Evolutionary conservation across 2,329 filamentous ascomycete species (phyloP).

Genomic region (Pseudopithomyces maydicus): DNA sequence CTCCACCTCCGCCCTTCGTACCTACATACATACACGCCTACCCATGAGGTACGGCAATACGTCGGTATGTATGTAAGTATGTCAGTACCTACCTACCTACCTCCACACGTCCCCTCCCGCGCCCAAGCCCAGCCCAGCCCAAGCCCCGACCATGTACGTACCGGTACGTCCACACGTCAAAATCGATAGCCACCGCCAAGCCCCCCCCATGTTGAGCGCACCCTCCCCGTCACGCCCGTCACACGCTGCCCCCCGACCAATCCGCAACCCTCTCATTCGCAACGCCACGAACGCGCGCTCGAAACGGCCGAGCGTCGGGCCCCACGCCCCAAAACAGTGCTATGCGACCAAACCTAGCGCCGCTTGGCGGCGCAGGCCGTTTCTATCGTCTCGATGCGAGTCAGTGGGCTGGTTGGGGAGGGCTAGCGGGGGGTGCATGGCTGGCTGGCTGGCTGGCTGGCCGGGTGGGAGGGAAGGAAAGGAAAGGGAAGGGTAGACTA

Average conservation of each 20-base stretch:
- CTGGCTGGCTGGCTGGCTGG: not conserved
- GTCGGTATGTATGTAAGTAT: too few species aligned
- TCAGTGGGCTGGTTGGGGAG: too few species aligned
- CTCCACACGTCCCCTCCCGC: not conserved
- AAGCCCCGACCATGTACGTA: not conserved
- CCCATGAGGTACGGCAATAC: too few species aligned
- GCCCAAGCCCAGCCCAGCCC: not conserved
- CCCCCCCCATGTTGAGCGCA: too few species aligned
- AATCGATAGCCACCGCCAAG: not conserved
- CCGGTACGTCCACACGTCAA: too few species aligned
- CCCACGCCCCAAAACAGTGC: not conserved
- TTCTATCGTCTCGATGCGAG: not conserved
- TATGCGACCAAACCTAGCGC: not conserved
- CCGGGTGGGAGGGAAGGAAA: not conserved
- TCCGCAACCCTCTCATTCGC: too few species aligned
- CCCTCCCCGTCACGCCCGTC: too few species aligned
- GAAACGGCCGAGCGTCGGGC: not conserved
- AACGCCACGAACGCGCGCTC: too few species aligned
- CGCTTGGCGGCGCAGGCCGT: constrained; percentile 2
- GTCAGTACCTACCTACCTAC: not conserved
- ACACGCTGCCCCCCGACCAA: too few species aligned
- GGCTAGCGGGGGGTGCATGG: not conserved
- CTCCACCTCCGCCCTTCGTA: too few species aligned
- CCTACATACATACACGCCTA: too few species aligned
- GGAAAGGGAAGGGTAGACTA: too few species aligned